Evolutionary conservation across 345 rosid genomes (phyloP), one percentile per base, ranked within the genome.

Genomic region (Populus ilicifolia): DNA sequence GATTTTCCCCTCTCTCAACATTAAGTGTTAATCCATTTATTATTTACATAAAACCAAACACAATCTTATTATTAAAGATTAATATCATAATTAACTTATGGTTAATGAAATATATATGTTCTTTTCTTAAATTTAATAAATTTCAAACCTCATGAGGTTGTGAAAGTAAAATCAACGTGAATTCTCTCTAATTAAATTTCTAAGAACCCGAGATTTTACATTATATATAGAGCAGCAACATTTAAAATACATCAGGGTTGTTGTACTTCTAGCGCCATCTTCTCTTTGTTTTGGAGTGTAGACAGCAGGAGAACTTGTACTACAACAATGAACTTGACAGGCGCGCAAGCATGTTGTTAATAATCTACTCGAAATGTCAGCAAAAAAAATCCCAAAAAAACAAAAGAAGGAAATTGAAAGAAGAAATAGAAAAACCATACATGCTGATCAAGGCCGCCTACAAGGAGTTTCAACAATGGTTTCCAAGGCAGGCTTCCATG

Each of bases 401-500:
- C 2, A 67, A 8, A 35, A 8, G 43, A 67, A 67, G 41, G 63
- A 56, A 1, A 56, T 56, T 9, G n/a, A 67, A 67, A 33, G 41
- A 67, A 33, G 69, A 17, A 1, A 18, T 1, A 2, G 41, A 67
- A 35, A 71, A 71, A 35, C 5, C 43, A 50, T 23, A 0, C 25
- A 10, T 3, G 50, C 5, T 38, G 69, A 3, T 36, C 39, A 74
- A 64, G 33, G 27, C 25, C n/a, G 71, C 74, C 73, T 70, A 12
- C 62, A 64, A 8, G 85, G 80, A 70, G 75, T 74, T 83, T 89
- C 93, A 66, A 41, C 65, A 74, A 90, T 88, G 52, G 91, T 90
- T 75, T 90, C 88, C 75, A 90, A 76, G 20, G 90, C 89, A 56
- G 93, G 93, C 72, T 73, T 87, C 93, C 93, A 88, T 0, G 93